Evolutionary conservation across 164 flowering plant species (phyloP), one percentile per base, ranked within the genome.

Genomic region (Dillenia suffruticosa): DNA sequence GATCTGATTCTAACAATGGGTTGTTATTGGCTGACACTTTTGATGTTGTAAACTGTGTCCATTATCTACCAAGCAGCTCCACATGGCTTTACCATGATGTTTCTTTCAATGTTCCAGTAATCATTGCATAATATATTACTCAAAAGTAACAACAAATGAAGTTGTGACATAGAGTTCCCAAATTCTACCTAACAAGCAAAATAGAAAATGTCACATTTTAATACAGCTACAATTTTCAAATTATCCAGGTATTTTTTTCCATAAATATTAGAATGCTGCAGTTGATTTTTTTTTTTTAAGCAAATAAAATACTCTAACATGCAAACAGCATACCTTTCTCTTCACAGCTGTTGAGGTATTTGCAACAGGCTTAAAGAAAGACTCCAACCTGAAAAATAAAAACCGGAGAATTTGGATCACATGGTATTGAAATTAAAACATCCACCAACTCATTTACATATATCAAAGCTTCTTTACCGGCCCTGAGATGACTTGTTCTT

Each of bases 401-500:
- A 57, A 26, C 7, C 40, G 12, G 40, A 32, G 40, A 32, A 32
- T 32, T 32, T 32, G 17, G 17, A 52, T 54, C 56, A 74, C 26
- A 13, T 49, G 44, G 43, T 19, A 58, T 50, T 22, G 49, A 43
- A 44, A 49, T 32, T 26, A 24, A 32, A 32, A 32, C 40, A 32
- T 4, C 40, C 6, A 32, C 49, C 2, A 49, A 54, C 8, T 60
- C 26, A 60, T 26, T 53, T 56, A 54, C 45, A 72, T 46, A 14
- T 10, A 47, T 44, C 49, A 16, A 61, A 63, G 52, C 54, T 50
- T 49, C 65, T 81, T 70, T 71, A 95, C 99, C 95, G 76, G 72
- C 92, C 96, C 75, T 95, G 98, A 46, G 95, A 73, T 46, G 91
- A 80, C 78, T 95, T 95, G 75, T 76, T 80, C 78, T 87, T 90